Conservation (phyloP, 2,329 filamentous ascomycete genomes). For the Fusarium globosum region DNA sequence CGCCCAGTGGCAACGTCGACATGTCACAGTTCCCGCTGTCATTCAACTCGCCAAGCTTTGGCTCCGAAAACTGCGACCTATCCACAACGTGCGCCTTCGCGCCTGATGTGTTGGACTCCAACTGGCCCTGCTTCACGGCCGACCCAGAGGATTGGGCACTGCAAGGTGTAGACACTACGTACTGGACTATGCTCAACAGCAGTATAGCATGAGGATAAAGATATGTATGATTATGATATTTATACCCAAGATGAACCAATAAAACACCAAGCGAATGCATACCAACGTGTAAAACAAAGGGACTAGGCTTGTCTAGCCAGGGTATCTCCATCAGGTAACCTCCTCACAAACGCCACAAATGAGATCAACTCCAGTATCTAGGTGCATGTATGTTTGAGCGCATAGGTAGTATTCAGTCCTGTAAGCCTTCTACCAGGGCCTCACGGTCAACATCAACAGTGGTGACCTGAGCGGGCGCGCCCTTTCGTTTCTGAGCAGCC, state of each 20-base stretch:
- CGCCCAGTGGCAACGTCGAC: constrained; percentile 16
- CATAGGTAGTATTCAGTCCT: constrained; percentile 39
- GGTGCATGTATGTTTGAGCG: constrained; percentile 16
- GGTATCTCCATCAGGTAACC: constrained; percentile 43
- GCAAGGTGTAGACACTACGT: constrained; percentile 54
- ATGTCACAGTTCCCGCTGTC: constrained; percentile 19
- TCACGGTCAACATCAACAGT: constrained; percentile 68
- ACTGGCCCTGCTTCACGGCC: constrained; percentile 45
- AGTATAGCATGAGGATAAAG: constrained; percentile 26
- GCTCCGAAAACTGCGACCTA: constrained; percentile 7
- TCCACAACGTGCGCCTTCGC: constrained; percentile 13
- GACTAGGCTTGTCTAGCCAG: constrained; percentile 40
- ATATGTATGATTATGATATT: constrained; percentile 30
- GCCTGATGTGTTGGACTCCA: constrained; percentile 21
- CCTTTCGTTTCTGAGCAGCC: constrained; percentile 61
- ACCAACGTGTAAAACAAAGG: constrained; percentile 29
- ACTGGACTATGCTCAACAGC: constrained; percentile 49
- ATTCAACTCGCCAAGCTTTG: constrained; percentile 18
- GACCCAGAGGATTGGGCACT: constrained; percentile 55
- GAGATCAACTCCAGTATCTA: constrained; percentile 37
- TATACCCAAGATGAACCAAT: constrained; percentile 32
- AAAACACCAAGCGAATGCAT: constrained; percentile 31
- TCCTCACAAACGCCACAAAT: constrained; percentile 42
- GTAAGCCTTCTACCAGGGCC: constrained; percentile 69
- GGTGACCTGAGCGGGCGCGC: constrained; percentile 66